Evolutionary conservation across 1,139 yeast species (phyloP).

Genomic region (Lodderomyces jiufengensis): DNA sequence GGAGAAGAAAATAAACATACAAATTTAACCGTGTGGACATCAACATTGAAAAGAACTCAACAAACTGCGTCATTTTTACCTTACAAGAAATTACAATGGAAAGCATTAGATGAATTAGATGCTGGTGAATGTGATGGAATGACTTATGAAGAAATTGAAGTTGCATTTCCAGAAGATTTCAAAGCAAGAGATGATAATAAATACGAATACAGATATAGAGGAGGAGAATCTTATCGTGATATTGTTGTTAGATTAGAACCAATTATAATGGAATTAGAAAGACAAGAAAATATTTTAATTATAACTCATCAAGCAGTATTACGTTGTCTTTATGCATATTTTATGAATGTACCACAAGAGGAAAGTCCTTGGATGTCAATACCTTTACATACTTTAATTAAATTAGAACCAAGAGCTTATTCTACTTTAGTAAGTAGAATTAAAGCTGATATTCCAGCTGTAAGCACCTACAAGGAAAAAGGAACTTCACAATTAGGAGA

Average conservation of each 20-base stretch:
- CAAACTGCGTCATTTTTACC: slow-evolving; percentile 87
- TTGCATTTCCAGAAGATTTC: slow-evolving; percentile 86
- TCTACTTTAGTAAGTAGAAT: slow-evolving; percentile 83
- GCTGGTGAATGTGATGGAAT: slow-evolving; percentile 98
- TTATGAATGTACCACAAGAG: slow-evolving; percentile 97
- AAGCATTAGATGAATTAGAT: slow-evolving; percentile 93
- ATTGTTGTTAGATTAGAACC: slow-evolving; percentile 94
- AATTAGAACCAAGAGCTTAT: slow-evolving; percentile 91
- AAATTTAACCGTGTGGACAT: slow-evolving; percentile 91
- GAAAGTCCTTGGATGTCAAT: slow-evolving; percentile 99
- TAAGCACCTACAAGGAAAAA: slow-evolving; percentile 90
- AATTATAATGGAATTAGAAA: slow-evolving; percentile 94
- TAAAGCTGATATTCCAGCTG: slow-evolving; percentile 96
- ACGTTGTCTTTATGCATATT: slow-evolving; percentile 94
- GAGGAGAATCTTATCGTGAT: slow-evolving; percentile 96
- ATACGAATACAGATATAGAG: slow-evolving; percentile 91
- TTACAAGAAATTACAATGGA: slow-evolving; percentile 83
- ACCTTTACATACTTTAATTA: slow-evolving; percentile 90
- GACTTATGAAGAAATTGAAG: slow-evolving; percentile 78
- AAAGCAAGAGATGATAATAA: slow-evolving; percentile 94
- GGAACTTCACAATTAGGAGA: slow-evolving; percentile 85
- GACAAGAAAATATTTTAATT: slow-evolving; percentile 92
- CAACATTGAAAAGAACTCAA: slow-evolving; percentile 87
- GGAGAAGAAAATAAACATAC: slow-evolving; percentile 61
- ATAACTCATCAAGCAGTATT: slow-evolving; percentile 98